phyloP scores from a whole-genome alignment of 1,284 basidiomycete genomes.

The Papiliotrema fonsecae region DNA sequence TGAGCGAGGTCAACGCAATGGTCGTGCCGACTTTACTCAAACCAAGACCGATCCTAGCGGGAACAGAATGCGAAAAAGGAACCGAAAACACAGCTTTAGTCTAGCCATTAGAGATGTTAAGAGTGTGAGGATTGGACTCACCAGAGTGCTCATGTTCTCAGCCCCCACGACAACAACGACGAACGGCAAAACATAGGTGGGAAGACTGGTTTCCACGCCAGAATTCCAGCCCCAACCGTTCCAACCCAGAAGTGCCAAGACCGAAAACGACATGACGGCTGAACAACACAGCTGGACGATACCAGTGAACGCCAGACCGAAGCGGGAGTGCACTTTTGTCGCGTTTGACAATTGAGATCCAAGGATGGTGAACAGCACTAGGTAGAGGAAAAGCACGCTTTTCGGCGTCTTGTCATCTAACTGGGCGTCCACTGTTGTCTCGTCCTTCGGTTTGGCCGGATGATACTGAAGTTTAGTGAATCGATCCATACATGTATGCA shows the following conservation, averaged over 20 bases:
- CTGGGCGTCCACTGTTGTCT: background rate
- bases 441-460: background rate
- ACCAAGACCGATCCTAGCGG: constrained; percentile 85
- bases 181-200: constrained; percentile 70
- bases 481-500: background rate
- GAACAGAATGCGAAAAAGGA: constrained; percentile 81
- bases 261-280: constrained; percentile 86
- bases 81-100: constrained; percentile 86
- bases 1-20: constrained; percentile 84
- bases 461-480: background rate
- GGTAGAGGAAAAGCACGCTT: constrained; percentile 74
- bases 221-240: constrained; percentile 35
- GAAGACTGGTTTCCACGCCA: constrained; percentile 38
- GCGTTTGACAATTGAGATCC: constrained; percentile 71
- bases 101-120: constrained; percentile 45
- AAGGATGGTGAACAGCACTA: constrained; percentile 72
- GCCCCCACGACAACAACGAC: constrained; percentile 93
- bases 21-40: constrained; percentile 81
- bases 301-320: constrained; percentile 90
- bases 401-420: constrained; percentile 56
- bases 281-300: constrained; percentile 84
- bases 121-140: constrained; percentile 46
- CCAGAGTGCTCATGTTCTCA: constrained; percentile 95
- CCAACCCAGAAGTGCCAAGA: constrained; percentile 50
- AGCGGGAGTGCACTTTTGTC: constrained; percentile 80